Percentiles rank a stretch among this genome's conserved stretches.
Conservation (phyloP, 768 basidiomycete genomes). For the Hydnum rufescens region DNA sequence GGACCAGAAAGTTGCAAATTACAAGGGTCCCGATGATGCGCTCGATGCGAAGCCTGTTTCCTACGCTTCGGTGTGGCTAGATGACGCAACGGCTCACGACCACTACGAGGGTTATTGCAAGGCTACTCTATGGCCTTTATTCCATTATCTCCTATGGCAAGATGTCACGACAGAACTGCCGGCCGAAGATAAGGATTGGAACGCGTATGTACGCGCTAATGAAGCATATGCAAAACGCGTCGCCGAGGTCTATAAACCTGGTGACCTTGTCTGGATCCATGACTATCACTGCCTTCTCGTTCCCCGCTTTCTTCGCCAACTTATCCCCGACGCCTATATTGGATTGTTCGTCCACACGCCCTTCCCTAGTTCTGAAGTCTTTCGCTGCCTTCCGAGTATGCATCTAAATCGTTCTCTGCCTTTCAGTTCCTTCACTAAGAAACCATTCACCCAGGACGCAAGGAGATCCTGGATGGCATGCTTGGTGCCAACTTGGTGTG, state of each 20-base stretch:
- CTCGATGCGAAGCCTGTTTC: constrained; percentile 31
- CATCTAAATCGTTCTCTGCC: constrained; percentile 10
- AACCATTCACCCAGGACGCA: constrained; percentile 31
- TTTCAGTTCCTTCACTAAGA: not conserved
- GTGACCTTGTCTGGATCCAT: constrained; percentile 88
- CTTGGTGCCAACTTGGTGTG: constrained; percentile 90
- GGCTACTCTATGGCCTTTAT: constrained; percentile 88
- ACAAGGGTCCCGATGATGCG: constrained; percentile 33
- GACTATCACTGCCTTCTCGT: constrained; percentile 93
- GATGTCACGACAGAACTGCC: constrained; percentile 82
- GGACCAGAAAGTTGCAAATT: constrained; percentile 40
- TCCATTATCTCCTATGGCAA: constrained; percentile 97
- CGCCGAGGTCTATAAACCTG: constrained; percentile 55
- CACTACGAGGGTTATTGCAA: constrained; percentile 99
- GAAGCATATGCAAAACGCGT: constrained; percentile 59
- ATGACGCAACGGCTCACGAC: constrained; percentile 72
- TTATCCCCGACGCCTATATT: constrained; percentile 40
- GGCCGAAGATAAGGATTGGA: constrained; percentile 63
- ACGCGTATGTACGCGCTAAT: constrained; percentile 66
- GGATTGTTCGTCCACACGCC: constrained; percentile 96
- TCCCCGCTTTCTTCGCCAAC: constrained; percentile 62
- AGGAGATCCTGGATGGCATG: constrained; percentile 94
- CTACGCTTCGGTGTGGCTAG: constrained; percentile 83
- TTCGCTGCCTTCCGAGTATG: constrained; percentile 78
- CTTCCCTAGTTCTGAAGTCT: constrained; percentile 92